A percentile compares a stretch with the other conserved stretches of the same genome.
Evolutionary conservation across 2,329 filamentous ascomycete species (phyloP).

Genomic region (Neonectria hederae): DNA sequence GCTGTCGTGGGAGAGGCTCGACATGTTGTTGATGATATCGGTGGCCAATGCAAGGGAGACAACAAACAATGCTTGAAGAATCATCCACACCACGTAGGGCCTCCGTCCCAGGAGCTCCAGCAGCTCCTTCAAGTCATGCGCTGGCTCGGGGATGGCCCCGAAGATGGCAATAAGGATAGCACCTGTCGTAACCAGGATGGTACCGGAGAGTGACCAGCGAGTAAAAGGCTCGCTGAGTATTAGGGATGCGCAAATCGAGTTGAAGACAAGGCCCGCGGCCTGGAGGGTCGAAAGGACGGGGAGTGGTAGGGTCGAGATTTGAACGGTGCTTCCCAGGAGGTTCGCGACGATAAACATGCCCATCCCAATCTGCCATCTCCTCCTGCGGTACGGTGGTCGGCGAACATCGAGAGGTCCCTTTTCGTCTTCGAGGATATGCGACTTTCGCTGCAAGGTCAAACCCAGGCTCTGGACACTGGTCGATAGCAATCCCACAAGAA

Average conservation of each 20-base stretch:
- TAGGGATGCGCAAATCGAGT: constrained; percentile 94
- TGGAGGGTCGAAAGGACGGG: constrained; percentile 95
- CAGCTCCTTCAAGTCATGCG: constrained; percentile 86
- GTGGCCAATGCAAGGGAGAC: constrained; percentile 71
- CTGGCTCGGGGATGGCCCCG: constrained; percentile 91
- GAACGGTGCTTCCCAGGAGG: constrained; percentile 92
- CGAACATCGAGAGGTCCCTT: constrained; percentile 81
- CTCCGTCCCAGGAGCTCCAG: constrained; percentile 76
- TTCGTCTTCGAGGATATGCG: constrained; percentile 96
- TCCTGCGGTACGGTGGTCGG: constrained; percentile 86
- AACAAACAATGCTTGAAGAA: constrained; percentile 78
- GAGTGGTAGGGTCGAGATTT: constrained; percentile 94
- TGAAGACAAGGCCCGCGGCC: constrained; percentile 96
- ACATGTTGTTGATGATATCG: constrained; percentile 63
- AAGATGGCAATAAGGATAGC: constrained; percentile 94
- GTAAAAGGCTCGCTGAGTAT: constrained; percentile 96
- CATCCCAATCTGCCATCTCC: constrained; percentile 98
- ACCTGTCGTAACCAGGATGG: constrained; percentile 84
- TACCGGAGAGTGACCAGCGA: constrained; percentile 89
- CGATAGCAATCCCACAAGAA: constrained; percentile 90
- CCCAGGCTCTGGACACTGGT: constrained; percentile 95
- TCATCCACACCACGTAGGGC: constrained; percentile 90
- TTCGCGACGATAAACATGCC: constrained; percentile 96
- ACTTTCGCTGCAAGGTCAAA: constrained; percentile 95
- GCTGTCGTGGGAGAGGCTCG: constrained; percentile 65